Base-by-base conservation (phyloP, 2,329 filamentous ascomycete species). In the Penicillium sp. region DNA sequence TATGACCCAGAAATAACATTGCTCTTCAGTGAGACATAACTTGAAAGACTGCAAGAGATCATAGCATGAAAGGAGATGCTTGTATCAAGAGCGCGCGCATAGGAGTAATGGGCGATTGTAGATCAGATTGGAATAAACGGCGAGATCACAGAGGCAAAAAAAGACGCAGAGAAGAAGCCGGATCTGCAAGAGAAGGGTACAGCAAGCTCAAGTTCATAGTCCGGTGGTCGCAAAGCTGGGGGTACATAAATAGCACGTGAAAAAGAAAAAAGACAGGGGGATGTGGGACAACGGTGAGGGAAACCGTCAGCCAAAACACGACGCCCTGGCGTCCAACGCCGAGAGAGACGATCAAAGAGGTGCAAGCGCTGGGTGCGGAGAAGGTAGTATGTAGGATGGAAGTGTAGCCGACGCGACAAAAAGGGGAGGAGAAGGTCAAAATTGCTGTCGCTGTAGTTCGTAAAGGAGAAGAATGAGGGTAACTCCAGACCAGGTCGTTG, bases 261-360 rank as follows among this genome's bases (percentile, higher is more conserved):
- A 24, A 48, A 38, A 44, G 44, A 45, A 56, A 57, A 61, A 57
- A 40, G 52, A 56, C 49, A 61, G 58, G 62, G 55, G 35, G 45
- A 81, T 39, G 47, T 54, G 32, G 37, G 45, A 37, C 26, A 24
- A 31, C 14, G 24, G 16, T 38, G 53, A 58, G 50, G 46, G 24
- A 52, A 57, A 69, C 61, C 62, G 65, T 66, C 68, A 66, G 68
- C 68, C 69, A 72, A 70, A 72, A 61, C 69, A 67, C 64, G 69
- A 71, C 68, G 69, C 69, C 71, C 66, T 68, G 69, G 72, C 69
- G 65, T 70, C 71, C 70, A 73, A 73, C 71, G 69, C 71, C 70
- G 62, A 67, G 63, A 65, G 58, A 69, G 67, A 72, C 68, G 69
- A 69, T 66, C 67, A 64, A 63, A 66, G 60, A 60, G 61, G 64